Base-by-base conservation (phyloP, 2,329 filamentous ascomycete species). In the Beauveria caledonica region DNA sequence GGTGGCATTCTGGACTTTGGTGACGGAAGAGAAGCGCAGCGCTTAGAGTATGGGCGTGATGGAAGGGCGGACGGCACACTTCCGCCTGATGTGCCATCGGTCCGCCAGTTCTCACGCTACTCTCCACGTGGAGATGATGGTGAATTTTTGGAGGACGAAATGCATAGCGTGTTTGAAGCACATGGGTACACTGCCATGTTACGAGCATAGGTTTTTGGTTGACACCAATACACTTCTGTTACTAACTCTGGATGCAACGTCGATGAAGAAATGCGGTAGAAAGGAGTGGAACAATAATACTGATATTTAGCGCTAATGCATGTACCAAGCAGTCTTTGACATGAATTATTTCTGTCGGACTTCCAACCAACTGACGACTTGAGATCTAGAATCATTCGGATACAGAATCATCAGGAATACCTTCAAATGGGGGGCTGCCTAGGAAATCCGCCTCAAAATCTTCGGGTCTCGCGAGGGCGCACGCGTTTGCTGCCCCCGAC, bases 1-100 rank as follows among this genome's bases (percentile, higher is more conserved):
- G 77, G 77, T 13, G 74, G 76, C 11, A 74, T 78, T 33, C 62
- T 78, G 51, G 74, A 77, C 65, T 75, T 74, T 67, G 72, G 71
- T 9, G 73, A 75, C 27, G 71, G 69, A 51, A 68, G 70, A 4
- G 76, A 77, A 57, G 65, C 65, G 17, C 68, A 72, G 36, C 67
- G 70, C 7, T 58, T 61, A 5, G 60, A 61, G 8, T 70, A 73
- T 45, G 68, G 68, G 13, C 58, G 63, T 11, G 76, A 78, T 66
- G 75, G 69, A 10, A 75, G 72, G 21, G 66, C 65, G 1, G 72
- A 77, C 60, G 76, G 76, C 7, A 64, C 66, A 3, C 63, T 75
- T 7, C 72, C 73, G 19, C 62, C 65, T 3, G 73, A 73, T 1
- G 60, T 64, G 17, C 66, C 64, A 29, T 66, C 70, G 36, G 61